Conservation (phyloP, 2,329 filamentous ascomycete species). For the Periconia sp. region DNA sequence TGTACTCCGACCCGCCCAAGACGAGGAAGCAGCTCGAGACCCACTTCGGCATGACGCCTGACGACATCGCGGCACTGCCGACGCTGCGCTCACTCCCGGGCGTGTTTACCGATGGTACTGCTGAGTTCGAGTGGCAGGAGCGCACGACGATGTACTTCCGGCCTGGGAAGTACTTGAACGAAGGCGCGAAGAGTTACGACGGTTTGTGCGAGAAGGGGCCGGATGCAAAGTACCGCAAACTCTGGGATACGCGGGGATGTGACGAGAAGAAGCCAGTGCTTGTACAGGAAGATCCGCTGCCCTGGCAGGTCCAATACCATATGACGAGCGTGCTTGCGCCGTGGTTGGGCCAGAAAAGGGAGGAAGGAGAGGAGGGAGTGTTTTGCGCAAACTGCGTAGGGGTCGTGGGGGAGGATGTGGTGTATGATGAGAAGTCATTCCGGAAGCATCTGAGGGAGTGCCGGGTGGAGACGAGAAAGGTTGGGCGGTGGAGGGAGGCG, state of each 20-base stretch:
- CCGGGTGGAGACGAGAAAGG: too few species aligned
- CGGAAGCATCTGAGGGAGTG: too few species aligned
- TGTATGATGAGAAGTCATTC: too few species aligned
- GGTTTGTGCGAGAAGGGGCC: too few species aligned
- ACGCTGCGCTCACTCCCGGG: conserved; percentile 4
- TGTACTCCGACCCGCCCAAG: background rate
- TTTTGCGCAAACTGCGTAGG: background rate
- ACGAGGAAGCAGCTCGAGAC: conserved; percentile 1
- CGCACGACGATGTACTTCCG: conserved; percentile 6
- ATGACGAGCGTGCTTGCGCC: background rate
- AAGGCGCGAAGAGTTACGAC: too few species aligned
- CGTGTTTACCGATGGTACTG: conserved; percentile 10
- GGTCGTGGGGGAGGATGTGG: too few species aligned
- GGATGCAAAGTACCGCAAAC: too few species aligned
- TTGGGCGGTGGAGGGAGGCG: too few species aligned
- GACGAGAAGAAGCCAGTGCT: too few species aligned
- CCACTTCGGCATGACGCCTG: background rate
- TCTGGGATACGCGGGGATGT: too few species aligned
- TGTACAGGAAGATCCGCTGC: background rate
- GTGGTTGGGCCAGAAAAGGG: background rate
- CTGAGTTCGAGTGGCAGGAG: conserved; percentile 8
- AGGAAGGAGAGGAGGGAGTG: background rate
- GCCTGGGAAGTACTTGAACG: background rate
- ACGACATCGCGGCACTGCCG: conserved; percentile 8
- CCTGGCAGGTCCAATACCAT: background rate